Conservation (phyloP, 768 basidiomycete species). For the Cystofilobasidium capitatum region DNA sequence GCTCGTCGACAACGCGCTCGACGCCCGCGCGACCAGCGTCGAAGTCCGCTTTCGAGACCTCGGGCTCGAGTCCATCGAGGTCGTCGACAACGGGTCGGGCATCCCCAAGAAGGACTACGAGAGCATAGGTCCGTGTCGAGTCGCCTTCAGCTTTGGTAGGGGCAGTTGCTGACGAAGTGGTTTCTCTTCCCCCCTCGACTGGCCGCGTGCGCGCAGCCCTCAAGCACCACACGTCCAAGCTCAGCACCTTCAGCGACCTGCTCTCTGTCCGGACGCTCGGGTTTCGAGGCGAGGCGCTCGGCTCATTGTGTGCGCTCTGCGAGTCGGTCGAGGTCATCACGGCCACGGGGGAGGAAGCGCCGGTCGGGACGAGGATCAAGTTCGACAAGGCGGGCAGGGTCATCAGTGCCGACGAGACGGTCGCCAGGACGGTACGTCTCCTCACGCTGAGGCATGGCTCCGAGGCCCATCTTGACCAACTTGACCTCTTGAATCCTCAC, state of each 20-base stretch:
- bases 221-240: conserved; percentile 90
- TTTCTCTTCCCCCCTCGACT: not conserved
- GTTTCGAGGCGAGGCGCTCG: conserved; percentile 91
- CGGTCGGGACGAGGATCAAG: conserved; percentile 69
- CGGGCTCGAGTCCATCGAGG: conserved; percentile 71
- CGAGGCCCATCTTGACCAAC: not conserved
- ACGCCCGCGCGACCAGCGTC: conserved; percentile 78
- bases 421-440: conserved; percentile 63
- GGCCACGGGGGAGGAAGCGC: conserved; percentile 57
- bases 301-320: conserved; percentile 78
- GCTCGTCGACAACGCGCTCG: conserved; percentile 88
- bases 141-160: not conserved
- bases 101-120: conserved; percentile 69
- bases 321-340: conserved; percentile 63
- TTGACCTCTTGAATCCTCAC: not conserved
- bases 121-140: conserved; percentile 54
- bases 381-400: conserved; percentile 60
- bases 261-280: conserved; percentile 70
- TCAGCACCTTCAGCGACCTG: conserved; percentile 65
- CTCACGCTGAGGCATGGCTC: not conserved
- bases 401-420: conserved; percentile 47
- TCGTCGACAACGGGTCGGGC: conserved; percentile 85
- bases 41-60: conserved; percentile 85
- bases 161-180: not conserved
- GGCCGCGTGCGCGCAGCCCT: conserved; percentile 48